Percentiles rank a stretch among this genome's conserved stretches.
Conservation (phyloP, 768 basidiomycete species). For the Cystobasidium ongulense region DNA sequence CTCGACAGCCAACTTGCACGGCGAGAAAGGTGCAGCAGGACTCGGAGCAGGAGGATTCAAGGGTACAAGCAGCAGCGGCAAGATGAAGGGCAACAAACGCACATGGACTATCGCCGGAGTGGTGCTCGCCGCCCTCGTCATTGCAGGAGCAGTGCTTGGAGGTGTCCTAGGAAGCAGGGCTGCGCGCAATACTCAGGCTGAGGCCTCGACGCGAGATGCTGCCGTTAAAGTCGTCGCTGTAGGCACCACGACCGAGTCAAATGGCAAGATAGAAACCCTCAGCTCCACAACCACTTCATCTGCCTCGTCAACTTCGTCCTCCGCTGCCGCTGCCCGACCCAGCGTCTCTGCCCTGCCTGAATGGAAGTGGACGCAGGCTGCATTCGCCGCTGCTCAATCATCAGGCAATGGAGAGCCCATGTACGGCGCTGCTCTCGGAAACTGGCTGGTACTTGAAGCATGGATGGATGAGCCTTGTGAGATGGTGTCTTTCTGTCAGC, state of each 20-base stretch:
- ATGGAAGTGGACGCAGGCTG: constrained; percentile 27
- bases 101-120: neutral
- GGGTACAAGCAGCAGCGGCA: neutral
- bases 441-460: constrained; percentile 29
- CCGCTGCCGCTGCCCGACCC: neutral
- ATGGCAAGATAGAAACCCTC: neutral
- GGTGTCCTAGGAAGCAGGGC: constrained; percentile 4
- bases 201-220: neutral
- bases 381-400: constrained; percentile 6
- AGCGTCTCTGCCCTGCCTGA: constrained; percentile 26
- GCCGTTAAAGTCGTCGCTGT: neutral
- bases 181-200: neutral
- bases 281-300: neutral
- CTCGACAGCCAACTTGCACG: constrained; percentile 9
- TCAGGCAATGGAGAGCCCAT: neutral
- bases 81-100: neutral
- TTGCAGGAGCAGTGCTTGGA: constrained; percentile 22
- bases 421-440: constrained; percentile 21
- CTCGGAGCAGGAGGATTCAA: neutral
- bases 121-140: neutral
- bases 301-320: neutral
- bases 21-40: neutral
- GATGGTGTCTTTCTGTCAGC: neutral
- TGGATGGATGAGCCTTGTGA: constrained; percentile 32
- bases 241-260: constrained; percentile 4